Evolutionary conservation across 176 grass and related monocot species (phyloP), one percentile per base, ranked within the genome.

Genomic region (Oryza meyeriana): DNA sequence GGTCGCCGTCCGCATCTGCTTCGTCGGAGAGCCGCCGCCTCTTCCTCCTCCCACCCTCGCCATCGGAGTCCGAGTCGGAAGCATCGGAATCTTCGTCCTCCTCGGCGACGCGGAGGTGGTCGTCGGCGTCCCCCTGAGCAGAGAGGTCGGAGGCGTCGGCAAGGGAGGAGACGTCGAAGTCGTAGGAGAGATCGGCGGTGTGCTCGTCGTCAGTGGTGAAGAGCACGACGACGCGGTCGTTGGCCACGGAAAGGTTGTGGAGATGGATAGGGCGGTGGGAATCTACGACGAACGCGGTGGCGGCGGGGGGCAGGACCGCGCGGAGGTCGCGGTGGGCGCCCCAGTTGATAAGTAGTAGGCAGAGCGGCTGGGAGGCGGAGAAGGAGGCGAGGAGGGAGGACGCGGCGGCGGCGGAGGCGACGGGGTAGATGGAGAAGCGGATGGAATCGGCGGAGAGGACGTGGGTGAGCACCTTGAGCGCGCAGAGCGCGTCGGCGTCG

Each of bases 401-500:
- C 20, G 78, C 79, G 12, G 66, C 42, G 71, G 94, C 6, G 12
- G 77, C 72, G 52, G 92, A 91, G 20, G 90, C 66, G 7, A 98
- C 92, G 9, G 95, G 95, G 76, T 93, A 89, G 35, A 87, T 76
- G 17, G 85, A 82, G 31, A 77, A 73, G 35, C 75, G 81, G 64
- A 84, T 74, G 34, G 69, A 67, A 40, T 61, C 77, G 29, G 75
- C 87, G 27, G 92, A 85, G 71, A 98, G 95, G 66, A 98, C 84
- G 65, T 92, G 92, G 33, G 92, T 63, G 6, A 98, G 76, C 3
- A 84, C 88, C 71, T 90, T 64, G 30, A 98, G 66, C 20, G 92
- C 90, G 55, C 90, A 94, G 39, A 98, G 92, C 1, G 95, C 89
- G 62, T 98, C 95, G 59, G 88, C 89, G 79, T 94, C 92, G n/a